phyloP scores from a whole-genome alignment of 345 rosid genomes.

The Populus euphratica region DNA sequence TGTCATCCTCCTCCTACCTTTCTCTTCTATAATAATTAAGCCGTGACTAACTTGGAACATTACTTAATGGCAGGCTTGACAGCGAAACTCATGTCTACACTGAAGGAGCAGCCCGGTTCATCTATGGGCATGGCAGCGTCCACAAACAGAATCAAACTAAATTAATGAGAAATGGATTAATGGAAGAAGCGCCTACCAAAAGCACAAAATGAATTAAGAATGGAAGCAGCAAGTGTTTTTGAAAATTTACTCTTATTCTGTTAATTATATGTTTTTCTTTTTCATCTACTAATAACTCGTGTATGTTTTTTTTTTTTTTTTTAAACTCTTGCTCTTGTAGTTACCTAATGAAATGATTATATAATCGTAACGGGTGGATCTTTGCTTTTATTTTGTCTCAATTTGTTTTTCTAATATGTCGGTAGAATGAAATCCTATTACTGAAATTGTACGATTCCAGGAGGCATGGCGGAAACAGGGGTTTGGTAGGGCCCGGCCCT shows the following conservation, averaged over 20 bases:
- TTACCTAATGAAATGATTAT: constrained; percentile 4
- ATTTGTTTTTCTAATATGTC: background rate
- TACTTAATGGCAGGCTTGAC: constrained; percentile 33
- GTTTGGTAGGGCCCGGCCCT: too few relatives aligned
- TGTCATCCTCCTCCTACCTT: too few relatives aligned
- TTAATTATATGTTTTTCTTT: background rate
- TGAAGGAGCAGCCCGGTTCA: constrained; percentile 56
- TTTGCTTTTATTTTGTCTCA: background rate
- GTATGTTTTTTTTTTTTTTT: background rate
- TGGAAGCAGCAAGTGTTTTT: constrained; percentile 9
- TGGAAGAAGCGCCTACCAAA: background rate
- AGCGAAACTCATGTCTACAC: constrained; percentile 63
- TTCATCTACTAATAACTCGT: constrained; percentile 1
- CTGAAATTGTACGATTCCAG: background rate
- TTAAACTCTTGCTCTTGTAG: constrained; percentile 7
- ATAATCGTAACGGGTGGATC: constrained; percentile 6
- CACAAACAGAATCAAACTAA: constrained; percentile 27
- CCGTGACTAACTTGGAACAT: background rate
- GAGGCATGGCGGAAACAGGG: too few relatives aligned
- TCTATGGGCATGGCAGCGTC: constrained; percentile 54
- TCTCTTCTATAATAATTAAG: background rate
- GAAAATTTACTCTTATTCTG: background rate
- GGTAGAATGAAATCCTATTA: background rate
- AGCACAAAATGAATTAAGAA: constrained; percentile 13
- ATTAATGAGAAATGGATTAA: background rate